Conservation (phyloP, 2,329 filamentous ascomycete species). For the Dryadomyces sulphureus region DNA sequence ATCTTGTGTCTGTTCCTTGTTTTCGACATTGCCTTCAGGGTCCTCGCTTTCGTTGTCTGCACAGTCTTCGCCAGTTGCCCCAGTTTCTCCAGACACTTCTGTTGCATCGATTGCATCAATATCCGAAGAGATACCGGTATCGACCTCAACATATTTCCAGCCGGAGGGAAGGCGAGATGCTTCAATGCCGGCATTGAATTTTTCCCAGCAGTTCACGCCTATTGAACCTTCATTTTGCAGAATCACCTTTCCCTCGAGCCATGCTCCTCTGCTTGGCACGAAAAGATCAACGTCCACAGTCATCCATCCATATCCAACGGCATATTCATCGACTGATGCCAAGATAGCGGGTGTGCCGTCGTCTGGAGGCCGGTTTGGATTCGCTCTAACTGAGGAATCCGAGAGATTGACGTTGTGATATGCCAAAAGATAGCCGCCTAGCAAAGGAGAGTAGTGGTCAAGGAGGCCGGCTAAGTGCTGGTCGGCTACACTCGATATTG, state of each 20-base stretch:
- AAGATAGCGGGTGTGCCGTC: constrained; percentile 30
- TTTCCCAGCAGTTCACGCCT: constrained; percentile 76
- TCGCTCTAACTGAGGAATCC: constrained; percentile 36
- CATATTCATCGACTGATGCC: constrained; percentile 61
- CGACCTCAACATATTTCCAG: constrained; percentile 65
- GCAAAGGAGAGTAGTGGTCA: constrained; percentile 59
- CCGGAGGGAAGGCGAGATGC: constrained; percentile 55
- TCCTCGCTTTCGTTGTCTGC: constrained; percentile 9
- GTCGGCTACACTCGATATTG: constrained; percentile 54
- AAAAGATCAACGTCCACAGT: constrained; percentile 80
- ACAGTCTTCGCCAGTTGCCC: constrained; percentile 14
- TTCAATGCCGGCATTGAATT: constrained; percentile 84
- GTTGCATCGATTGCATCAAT: neutral
- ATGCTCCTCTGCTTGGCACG: constrained; percentile 55
- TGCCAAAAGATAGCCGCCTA: constrained; percentile 59
- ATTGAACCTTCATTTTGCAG: constrained; percentile 81
- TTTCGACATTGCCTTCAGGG: constrained; percentile 1
- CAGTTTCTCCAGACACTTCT: too few species aligned
- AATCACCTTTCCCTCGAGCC: constrained; percentile 69
- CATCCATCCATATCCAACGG: constrained; percentile 74
- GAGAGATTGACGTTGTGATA: constrained; percentile 57
- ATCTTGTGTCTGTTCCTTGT: constrained; percentile 1
- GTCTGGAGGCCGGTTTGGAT: constrained; percentile 26
- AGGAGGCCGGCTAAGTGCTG: constrained; percentile 63
- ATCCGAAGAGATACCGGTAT: neutral